These are phyloP conservation scores for Camellia oleifera DNA, from an alignment of 179 eudicot species.

Conservation along the genomic window DNA sequence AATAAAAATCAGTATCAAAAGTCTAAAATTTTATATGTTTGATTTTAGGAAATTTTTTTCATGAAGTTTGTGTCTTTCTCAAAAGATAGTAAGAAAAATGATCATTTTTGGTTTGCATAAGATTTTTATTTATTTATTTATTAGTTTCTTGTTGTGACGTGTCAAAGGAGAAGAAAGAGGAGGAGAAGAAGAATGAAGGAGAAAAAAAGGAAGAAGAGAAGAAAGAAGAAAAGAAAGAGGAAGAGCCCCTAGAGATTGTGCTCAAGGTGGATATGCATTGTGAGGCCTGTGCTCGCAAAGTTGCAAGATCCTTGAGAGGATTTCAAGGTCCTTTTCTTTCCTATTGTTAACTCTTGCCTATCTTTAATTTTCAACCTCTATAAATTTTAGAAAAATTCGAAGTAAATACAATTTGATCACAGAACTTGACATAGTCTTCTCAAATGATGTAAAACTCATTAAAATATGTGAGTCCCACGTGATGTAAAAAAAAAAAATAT, in stretches of 20 bases:
- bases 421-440: no score
- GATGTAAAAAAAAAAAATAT: no score
- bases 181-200: slow-evolving; percentile 16
- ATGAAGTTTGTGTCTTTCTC: no score
- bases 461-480: no score
- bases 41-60: no score
- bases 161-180: slow-evolving; percentile 26
- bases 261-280: slow-evolving; percentile 77
- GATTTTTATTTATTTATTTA: neutral
- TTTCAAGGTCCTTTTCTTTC: slow-evolving; percentile 37
- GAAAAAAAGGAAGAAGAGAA: slow-evolving; percentile 20
- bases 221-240: slow-evolving; percentile 17
- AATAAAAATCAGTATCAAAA: no score
- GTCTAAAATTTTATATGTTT: neutral
- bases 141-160: neutral
- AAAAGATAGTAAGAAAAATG: neutral
- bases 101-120: neutral
- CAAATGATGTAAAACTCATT: no score
- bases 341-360: neutral
- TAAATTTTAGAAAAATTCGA: neutral
- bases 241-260: slow-evolving; percentile 31
- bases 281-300: slow-evolving; percentile 63
- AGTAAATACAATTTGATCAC: no score
- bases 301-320: slow-evolving; percentile 39
- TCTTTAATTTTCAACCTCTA: neutral